Conservation (phyloP, 768 basidiomycete species). For the Tulasnella calospora region DNA sequence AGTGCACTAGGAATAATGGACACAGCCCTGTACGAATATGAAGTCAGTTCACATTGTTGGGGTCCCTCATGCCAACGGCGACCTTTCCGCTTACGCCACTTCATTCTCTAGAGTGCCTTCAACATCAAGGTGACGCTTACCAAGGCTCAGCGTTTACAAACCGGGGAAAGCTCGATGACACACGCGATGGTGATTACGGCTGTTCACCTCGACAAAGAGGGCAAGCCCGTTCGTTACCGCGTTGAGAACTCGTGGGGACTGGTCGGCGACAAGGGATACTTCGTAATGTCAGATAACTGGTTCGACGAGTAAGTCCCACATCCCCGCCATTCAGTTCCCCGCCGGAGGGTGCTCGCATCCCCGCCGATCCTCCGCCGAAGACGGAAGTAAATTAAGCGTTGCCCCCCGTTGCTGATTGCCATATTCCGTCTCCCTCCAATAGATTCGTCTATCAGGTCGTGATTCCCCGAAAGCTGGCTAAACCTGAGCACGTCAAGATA, state of each 20-base stretch:
- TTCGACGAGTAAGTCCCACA: slow-evolving; percentile 68
- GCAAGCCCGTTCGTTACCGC: slow-evolving; percentile 83
- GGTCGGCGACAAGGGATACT: slow-evolving; percentile 77
- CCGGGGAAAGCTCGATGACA: slow-evolving; percentile 85
- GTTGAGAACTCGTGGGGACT: slow-evolving; percentile 95
- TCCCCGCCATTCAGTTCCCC: background rate
- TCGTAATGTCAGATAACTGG: slow-evolving; percentile 89
- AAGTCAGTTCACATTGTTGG: slow-evolving; percentile 43
- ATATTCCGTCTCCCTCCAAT: background rate
- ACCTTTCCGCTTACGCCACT: slow-evolving; percentile 15
- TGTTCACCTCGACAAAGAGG: slow-evolving; percentile 75
- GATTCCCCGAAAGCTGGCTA: slow-evolving; percentile 71
- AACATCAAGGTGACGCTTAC: slow-evolving; percentile 71
- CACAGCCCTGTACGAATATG: slow-evolving; percentile 72
- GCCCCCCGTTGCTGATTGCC: slow-evolving; percentile 9
- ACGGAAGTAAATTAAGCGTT: background rate
- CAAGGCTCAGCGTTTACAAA: slow-evolving; percentile 80
- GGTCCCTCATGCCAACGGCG: background rate
- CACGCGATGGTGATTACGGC: slow-evolving; percentile 80
- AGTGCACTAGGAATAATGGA: slow-evolving; percentile 77
- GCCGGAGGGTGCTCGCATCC: background rate
- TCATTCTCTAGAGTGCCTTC: slow-evolving; percentile 60
- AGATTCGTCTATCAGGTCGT: slow-evolving; percentile 94
- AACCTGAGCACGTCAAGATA: slow-evolving; percentile 74
- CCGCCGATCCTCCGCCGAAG: slow-evolving; percentile 9